Evolutionary conservation across 768 basidiomycete genomes (phyloP).

Genomic region (Hemileccinum impolitum): DNA sequence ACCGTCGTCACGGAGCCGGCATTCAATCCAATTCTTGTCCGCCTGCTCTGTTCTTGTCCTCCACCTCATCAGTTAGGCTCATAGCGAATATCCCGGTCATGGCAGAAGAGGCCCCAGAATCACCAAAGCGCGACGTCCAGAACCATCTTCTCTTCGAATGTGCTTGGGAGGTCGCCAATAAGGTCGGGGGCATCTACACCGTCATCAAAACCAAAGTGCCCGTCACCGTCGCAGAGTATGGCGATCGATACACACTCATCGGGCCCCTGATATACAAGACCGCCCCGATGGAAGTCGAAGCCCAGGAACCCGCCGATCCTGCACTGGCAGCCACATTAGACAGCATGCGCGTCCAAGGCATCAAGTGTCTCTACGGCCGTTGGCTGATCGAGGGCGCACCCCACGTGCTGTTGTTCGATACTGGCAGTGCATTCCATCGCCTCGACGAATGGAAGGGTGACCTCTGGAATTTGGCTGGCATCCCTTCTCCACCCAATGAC

Average conservation of each 20-base stretch:
- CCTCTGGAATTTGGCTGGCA: slow-evolving; percentile 97
- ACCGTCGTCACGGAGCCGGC: too few species aligned
- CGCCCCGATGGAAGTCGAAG: slow-evolving; percentile 98
- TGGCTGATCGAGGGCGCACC: slow-evolving; percentile 99
- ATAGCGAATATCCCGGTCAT: slow-evolving; percentile 9
- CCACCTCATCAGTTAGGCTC: not conserved
- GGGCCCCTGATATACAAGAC: slow-evolving; percentile 99
- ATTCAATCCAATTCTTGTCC: not conserved
- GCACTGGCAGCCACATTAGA: slow-evolving; percentile 72
- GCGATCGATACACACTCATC: slow-evolving; percentile 92
- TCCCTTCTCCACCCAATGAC: slow-evolving; percentile 94
- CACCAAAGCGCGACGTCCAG: slow-evolving; percentile 63
- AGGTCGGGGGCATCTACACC: slow-evolving; percentile 98
- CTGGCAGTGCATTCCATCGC: slow-evolving; percentile 77
- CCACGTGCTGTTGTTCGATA: slow-evolving; percentile 93
- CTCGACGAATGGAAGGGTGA: slow-evolving; percentile 99
- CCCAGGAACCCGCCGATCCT: slow-evolving; percentile 82
- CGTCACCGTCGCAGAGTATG: slow-evolving; percentile 94
- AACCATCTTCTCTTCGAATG: slow-evolving; percentile 87
- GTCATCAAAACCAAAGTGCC: slow-evolving; percentile 99
- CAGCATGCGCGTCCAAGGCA: slow-evolving; percentile 84
- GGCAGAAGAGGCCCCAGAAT: slow-evolving; percentile 19
- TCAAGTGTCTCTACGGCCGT: slow-evolving; percentile 92
- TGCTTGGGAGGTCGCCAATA: slow-evolving; percentile 98
- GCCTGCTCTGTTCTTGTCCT: not conserved